Base-by-base conservation (phyloP, 1,284 basidiomycete species). In the Puccinia novopanici region DNA sequence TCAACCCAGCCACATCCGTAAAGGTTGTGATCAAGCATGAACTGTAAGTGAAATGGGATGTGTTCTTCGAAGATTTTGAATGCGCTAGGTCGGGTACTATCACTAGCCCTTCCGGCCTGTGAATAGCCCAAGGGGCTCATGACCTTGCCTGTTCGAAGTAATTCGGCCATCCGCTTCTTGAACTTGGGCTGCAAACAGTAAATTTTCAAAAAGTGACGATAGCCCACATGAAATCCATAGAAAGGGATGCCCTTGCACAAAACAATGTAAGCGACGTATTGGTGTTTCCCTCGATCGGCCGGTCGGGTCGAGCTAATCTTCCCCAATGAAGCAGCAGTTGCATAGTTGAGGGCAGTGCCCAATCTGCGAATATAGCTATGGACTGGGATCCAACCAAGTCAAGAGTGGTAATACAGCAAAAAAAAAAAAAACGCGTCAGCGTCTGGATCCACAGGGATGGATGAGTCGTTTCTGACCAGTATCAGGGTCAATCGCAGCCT, bases 181-280 rank as follows among this genome's bases (percentile, higher is more conserved):
- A 90, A 87, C 1, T 88, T 85, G 6, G 94, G 93, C 83, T 97
- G 91, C 70, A 88, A 88, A 79, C 95, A 87, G 82, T 90, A 88
- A 72, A 99, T 90, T 86, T 98, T 98, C 86, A 99, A 90, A 86
- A 93, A 99, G 40, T 94, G 94, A 13, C 89, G 89, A 84, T 94
- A 92, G 37, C 91, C 90, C 24, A 92, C 88, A 85, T 95, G 92
- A 86, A 95, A 98, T 10, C 96, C 96, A 86, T 98, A 99, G 86
- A 98, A 98, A 83, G 93, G 92, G 30, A 93, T 88, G n/a, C 94
- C 96, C 87, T 98, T 98, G 83, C 95, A 93, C 52, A 96, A 89
- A 74, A 94, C 87, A 68, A 98, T 90, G 89, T 85, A 84, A 48
- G 84, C 83, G 72, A 85, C 83, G 74, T 81, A 84, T 57, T 84